phyloP scores from a whole-genome alignment of 352 stramenopile genomes.

The Pythium oligandrum region DNA sequence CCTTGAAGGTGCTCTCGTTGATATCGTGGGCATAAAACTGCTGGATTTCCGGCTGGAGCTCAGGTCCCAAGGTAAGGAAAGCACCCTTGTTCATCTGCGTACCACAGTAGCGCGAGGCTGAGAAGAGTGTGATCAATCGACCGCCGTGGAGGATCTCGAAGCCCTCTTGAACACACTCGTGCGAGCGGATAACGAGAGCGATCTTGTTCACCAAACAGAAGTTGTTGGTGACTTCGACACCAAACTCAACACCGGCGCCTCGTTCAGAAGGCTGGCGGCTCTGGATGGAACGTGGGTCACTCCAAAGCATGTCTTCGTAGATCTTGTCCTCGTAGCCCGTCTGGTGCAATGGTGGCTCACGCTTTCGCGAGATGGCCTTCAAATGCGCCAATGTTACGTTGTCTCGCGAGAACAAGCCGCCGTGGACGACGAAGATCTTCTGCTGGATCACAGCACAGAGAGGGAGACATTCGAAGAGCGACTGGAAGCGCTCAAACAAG shows the following conservation, averaged over 20 bases:
- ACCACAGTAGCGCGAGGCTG: slow-evolving; percentile 88
- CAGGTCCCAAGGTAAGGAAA: slow-evolving; percentile 87
- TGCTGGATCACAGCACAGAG: slow-evolving; percentile 88
- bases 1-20: slow-evolving; percentile 74
- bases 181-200: slow-evolving; percentile 89
- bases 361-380: slow-evolving; percentile 86
- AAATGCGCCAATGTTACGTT: slow-evolving; percentile 90
- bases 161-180: slow-evolving; percentile 91
- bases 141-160: slow-evolving; percentile 89
- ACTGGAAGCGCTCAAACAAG: slow-evolving; percentile 69
- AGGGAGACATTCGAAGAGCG: slow-evolving; percentile 84
- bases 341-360: slow-evolving; percentile 87
- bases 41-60: slow-evolving; percentile 92
- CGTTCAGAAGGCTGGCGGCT: slow-evolving; percentile 76
- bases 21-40: slow-evolving; percentile 91
- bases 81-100: slow-evolving; percentile 92
- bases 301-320: slow-evolving; percentile 93
- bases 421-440: slow-evolving; percentile 94
- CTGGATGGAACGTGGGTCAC: slow-evolving; percentile 80
- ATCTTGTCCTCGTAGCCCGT: slow-evolving; percentile 90
- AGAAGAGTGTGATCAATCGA: slow-evolving; percentile 91
- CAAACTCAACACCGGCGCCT: slow-evolving; percentile 91
- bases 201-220: slow-evolving; percentile 93
- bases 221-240: slow-evolving; percentile 90
- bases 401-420: slow-evolving; percentile 89